These are phyloP conservation scores for Nigrograna mackinnonii DNA, from an alignment of 2,329 filamentous ascomycete species.

Conservation along the genomic window DNA sequence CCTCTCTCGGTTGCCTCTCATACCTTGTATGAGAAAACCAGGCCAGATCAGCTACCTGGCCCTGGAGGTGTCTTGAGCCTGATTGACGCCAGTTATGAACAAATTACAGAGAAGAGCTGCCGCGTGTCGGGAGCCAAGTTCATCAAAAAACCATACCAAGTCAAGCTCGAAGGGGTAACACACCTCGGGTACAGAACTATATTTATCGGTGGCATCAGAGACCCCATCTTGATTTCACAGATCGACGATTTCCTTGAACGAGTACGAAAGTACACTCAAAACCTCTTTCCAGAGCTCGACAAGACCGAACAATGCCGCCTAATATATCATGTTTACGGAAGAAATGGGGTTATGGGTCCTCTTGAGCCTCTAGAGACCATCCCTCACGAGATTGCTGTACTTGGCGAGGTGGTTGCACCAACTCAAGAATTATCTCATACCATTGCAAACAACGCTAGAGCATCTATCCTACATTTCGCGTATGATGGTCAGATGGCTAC, in stretches of 20 bases:
- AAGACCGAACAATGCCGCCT: slow-evolving; percentile 2
- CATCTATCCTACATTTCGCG: neutral
- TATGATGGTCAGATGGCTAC: neutral
- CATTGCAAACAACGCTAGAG: neutral
- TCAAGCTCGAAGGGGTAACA: slow-evolving; percentile 16
- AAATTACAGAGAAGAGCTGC: slow-evolving; percentile 3
- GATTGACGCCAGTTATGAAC: neutral
- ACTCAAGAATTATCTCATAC: slow-evolving; percentile 1
- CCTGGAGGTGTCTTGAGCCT: slow-evolving; percentile 38
- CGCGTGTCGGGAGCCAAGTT: neutral
- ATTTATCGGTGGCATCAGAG: slow-evolving; percentile 15
- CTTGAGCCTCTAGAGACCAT: neutral
- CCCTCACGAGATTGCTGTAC: slow-evolving; percentile 1
- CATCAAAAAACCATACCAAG: slow-evolving; percentile 9
- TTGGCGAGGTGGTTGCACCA: slow-evolving; percentile 1
- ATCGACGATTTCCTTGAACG: slow-evolving; percentile 17
- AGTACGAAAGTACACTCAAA: slow-evolving; percentile 6
- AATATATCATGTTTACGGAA: neutral
- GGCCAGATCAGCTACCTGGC: slow-evolving; percentile 53
- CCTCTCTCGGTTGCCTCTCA: slow-evolving; percentile 55
- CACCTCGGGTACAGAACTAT: slow-evolving; percentile 13
- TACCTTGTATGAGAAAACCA: slow-evolving; percentile 56
- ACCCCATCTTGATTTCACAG: slow-evolving; percentile 17
- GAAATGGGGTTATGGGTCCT: neutral
- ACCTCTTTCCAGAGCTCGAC: slow-evolving; percentile 4